Base-by-base conservation (phyloP, 2,329 filamentous ascomycete genomes). In the Aspergillus sp. region DNA sequence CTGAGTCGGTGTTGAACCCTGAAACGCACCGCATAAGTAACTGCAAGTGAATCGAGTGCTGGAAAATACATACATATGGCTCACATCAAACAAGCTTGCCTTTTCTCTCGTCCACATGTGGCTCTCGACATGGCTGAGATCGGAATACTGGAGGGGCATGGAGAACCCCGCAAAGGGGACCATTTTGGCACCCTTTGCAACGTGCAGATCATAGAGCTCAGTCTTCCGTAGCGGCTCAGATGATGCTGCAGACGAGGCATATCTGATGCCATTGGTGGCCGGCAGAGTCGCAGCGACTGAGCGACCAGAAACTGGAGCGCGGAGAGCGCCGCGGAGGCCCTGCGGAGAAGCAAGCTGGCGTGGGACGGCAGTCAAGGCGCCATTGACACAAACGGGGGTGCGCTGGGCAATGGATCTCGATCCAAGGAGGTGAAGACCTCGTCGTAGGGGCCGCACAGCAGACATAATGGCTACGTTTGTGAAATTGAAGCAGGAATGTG, bases 151-250 rank as follows among this genome's bases (percentile, higher is more conserved):
- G 44, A 99, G 87, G 7, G 95, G 95, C 91, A 99, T 97, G 66
- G 85, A 82, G 79, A 88, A 96, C 64, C 91, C 92, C 62, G 90
- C 93, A 76, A 97, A 99, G n/a, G 91, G 90, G 49, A 97, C 93
- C 86, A 98, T 95, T 79, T 96, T 97, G 64, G 84, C 95, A 65
- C 91, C 91, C 71, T 90, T 81, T 57, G 85, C 82, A 61, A 93
- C 69, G 74, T 96, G 90, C 20, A 96, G 80, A 67, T 91, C 87
- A 74, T 93, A 89, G 20, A 97, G 81, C 26, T 88, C 86, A 3
- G 91, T 96, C 76, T 72, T 72, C 36, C 70, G 71, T 57, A 76
- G 59, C 9, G 67, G 48, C 1, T 53, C 52, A n/a, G 55, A 56
- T 18, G 64, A 61, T 39, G 59, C 62, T 5, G 64, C 62, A 32